A percentile compares a stretch with the other conserved stretches of the same genome.
Evolutionary conservation across 768 basidiomycete species (phyloP).

Genomic region (Pholiota conissans): DNA sequence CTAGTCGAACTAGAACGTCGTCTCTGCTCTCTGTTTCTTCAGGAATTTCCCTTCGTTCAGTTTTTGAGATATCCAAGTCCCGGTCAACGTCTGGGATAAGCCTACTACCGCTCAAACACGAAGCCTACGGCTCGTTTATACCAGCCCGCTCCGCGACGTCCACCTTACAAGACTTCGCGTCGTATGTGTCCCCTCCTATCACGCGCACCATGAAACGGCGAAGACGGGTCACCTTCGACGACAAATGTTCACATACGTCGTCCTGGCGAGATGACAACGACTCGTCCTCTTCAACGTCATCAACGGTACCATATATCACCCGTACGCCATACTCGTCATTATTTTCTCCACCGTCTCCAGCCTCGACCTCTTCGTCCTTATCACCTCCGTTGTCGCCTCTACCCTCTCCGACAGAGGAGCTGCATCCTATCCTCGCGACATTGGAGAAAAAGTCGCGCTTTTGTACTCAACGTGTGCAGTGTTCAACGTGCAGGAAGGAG

Average conservation of each 20-base stretch:
- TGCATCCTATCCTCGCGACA: constrained; percentile 50
- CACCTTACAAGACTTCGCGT: constrained; percentile 20
- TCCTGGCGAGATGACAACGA: constrained; percentile 17
- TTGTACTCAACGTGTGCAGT: constrained; percentile 36
- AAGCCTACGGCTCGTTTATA: constrained; percentile 28
- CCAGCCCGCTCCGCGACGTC: constrained; percentile 26
- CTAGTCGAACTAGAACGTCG: constrained; percentile 20
- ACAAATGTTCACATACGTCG: constrained; percentile 17
- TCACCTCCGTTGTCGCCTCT: constrained; percentile 8
- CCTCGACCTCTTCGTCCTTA: constrained; percentile 18
- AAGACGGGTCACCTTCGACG: constrained; percentile 22
- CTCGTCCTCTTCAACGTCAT: constrained; percentile 13
- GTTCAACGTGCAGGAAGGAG: constrained; percentile 51
- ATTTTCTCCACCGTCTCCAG: constrained; percentile 17
- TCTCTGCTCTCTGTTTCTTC: constrained; percentile 30
- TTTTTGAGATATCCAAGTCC: constrained; percentile 25
- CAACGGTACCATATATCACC: constrained; percentile 21
- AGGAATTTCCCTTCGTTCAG: constrained; percentile 15
- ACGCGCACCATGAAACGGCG: constrained; percentile 12
- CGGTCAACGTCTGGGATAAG: constrained; percentile 20
- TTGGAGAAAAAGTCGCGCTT: constrained; percentile 56
- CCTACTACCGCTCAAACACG: constrained; percentile 19
- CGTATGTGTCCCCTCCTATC: constrained; percentile 15
- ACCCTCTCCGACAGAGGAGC: constrained; percentile 9
- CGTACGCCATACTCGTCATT: constrained; percentile 16